Conservation (phyloP, 805 yeast species). For the Scheffersomyces coipomensis region DNA sequence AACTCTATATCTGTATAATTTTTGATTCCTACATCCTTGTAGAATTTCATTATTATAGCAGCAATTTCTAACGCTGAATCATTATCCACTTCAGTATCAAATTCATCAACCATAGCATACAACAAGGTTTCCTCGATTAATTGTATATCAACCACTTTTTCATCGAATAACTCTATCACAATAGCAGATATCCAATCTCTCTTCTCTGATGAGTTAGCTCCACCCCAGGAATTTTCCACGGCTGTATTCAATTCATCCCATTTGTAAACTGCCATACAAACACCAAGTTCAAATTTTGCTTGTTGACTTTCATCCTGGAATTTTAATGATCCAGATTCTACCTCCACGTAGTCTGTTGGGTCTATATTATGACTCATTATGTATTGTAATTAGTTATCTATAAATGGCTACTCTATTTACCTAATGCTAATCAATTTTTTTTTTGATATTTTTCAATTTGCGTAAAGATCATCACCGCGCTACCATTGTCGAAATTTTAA, state of each 20-base stretch:
- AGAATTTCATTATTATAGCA: slow-evolving; percentile 59
- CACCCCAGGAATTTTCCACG: slow-evolving; percentile 94
- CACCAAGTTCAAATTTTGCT: slow-evolving; percentile 88
- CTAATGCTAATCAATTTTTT: too few relatives aligned
- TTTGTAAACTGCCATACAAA: slow-evolving; percentile 81
- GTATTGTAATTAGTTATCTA: too few relatives aligned
- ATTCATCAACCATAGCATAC: slow-evolving; percentile 93
- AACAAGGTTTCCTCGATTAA: slow-evolving; percentile 81
- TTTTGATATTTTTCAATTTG: too few relatives aligned
- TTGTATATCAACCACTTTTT: slow-evolving; percentile 67
- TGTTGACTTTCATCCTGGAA: slow-evolving; percentile 66
- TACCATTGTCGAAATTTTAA: too few relatives aligned
- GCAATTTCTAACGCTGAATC: slow-evolving; percentile 81
- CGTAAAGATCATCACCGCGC: too few relatives aligned
- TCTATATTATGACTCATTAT: too few relatives aligned
- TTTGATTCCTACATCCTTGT: slow-evolving; percentile 57
- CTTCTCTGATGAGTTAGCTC: slow-evolving; percentile 84
- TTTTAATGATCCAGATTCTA: slow-evolving; percentile 40
- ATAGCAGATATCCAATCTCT: slow-evolving; percentile 93
- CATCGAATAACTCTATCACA: slow-evolving; percentile 73
- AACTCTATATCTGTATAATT: slow-evolving; percentile 57
- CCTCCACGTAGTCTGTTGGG: slow-evolving; percentile 56
- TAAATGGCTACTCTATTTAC: too few relatives aligned
- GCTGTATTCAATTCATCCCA: slow-evolving; percentile 92
- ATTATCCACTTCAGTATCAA: slow-evolving; percentile 84